Conservation (phyloP, 192 early-diverging fungal genomes). For the Rhizophagus clarus region DNA sequence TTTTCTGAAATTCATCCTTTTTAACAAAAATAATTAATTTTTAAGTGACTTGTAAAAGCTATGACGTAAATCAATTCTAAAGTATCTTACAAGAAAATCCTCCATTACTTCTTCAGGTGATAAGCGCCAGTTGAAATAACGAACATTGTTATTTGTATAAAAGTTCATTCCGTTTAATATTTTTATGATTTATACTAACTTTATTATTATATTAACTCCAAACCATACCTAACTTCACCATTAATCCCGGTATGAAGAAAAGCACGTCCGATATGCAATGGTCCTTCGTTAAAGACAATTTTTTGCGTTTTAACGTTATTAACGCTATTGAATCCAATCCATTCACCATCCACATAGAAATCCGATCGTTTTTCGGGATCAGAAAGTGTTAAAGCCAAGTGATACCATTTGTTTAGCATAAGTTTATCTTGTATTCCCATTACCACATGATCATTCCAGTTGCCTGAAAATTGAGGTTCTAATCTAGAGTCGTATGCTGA, state of each 20-base stretch:
- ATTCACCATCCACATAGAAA: slow-evolving; percentile 13
- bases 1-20: not conserved
- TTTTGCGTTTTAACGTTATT: not conserved
- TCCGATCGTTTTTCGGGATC: slow-evolving; percentile 14
- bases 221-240: slow-evolving; percentile 24
- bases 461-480: slow-evolving; percentile 3
- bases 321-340: not conserved
- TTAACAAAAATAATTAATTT: not conserved
- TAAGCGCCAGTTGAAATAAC: slow-evolving; percentile 32
- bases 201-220: no score
- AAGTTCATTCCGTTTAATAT: not conserved
- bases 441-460: not conserved
- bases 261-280: slow-evolving; percentile 13
- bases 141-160: slow-evolving; percentile 26
- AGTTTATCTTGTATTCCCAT: not conserved
- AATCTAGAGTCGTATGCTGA: not conserved
- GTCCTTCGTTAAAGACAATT: slow-evolving; percentile 18
- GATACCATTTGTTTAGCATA: slow-evolving; percentile 25
- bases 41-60: not conserved
- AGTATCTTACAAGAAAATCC: slow-evolving; percentile 12
- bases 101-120: slow-evolving; percentile 20
- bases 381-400: slow-evolving; percentile 22
- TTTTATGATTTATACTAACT: not conserved
- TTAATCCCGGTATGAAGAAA: not conserved
- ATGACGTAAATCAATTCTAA: not conserved